Percentiles rank a stretch among this genome's conserved stretches.
Conservation (phyloP, 345 rosid species). For the Syzygium aromaticum region DNA sequence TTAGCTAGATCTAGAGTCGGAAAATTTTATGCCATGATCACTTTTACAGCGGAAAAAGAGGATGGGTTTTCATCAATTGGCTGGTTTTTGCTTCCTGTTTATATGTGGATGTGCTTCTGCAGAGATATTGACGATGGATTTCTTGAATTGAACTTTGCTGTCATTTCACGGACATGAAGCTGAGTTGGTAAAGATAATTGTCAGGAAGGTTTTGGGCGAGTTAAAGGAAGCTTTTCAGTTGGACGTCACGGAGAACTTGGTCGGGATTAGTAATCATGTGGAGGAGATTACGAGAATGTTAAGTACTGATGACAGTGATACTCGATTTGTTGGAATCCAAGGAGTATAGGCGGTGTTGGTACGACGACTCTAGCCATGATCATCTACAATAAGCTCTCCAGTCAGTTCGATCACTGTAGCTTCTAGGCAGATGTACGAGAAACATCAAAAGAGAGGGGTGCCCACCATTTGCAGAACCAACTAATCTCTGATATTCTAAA, state of each 20-base stretch:
- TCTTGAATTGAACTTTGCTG: neutral
- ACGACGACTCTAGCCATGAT: slow-evolving; percentile 4
- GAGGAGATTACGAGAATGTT: neutral
- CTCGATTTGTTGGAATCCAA: neutral
- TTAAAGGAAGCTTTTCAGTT: neutral
- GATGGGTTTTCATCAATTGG: neutral
- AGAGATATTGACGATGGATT: neutral
- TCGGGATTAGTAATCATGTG: neutral
- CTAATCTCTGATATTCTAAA: neutral
- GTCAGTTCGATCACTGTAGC: neutral
- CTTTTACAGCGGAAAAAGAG: neutral
- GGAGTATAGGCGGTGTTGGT: neutral
- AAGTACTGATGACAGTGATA: neutral
- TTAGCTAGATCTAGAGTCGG: neutral
- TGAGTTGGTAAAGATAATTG: neutral
- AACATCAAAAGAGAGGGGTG: neutral
- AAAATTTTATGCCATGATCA: neutral
- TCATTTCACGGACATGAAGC: neutral
- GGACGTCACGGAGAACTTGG: neutral
- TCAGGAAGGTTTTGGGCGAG: neutral
- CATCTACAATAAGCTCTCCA: neutral
- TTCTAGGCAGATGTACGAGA: neutral
- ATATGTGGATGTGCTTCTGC: neutral
- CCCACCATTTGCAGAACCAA: neutral
- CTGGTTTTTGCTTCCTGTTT: neutral